Evolutionary conservation across 108 stramenopile species (phyloP).

Genomic region (Cyclotella atomus): DNA sequence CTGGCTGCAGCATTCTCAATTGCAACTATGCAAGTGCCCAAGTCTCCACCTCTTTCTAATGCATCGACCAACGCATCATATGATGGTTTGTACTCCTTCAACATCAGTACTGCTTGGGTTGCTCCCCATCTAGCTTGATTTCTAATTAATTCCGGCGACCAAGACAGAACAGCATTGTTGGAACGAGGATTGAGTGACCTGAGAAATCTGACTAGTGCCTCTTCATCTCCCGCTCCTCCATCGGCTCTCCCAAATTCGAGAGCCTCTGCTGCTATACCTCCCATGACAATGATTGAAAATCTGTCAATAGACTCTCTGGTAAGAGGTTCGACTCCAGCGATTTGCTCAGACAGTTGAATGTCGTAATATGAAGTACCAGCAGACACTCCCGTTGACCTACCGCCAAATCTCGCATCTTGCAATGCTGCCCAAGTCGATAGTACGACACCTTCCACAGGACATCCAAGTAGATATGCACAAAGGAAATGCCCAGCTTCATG

Average conservation of each 20-base stretch:
- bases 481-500: conserved; percentile 97
- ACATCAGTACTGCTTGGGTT: conserved; percentile 73
- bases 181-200: conserved; percentile 52
- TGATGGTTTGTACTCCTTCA: conserved; percentile 77
- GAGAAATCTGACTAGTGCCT: conserved; percentile 80
- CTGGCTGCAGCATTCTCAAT: conserved; percentile 81
- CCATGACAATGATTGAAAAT: conserved; percentile 93
- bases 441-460: conserved; percentile 92
- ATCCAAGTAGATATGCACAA: conserved; percentile 91
- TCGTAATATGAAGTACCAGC: conserved; percentile 94
- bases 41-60: conserved; percentile 73
- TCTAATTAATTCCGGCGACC: conserved; percentile 60
- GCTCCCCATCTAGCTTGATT: conserved; percentile 92
- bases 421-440: conserved; percentile 83
- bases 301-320: conserved; percentile 88
- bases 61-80: conserved; percentile 88
- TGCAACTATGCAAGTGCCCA: conserved; percentile 85
- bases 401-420: conserved; percentile 76
- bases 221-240: conserved; percentile 93
- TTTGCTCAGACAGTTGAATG: conserved; percentile 70
- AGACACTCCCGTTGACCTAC: conserved; percentile 53
- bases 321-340: conserved; percentile 57
- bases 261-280: conserved; percentile 95
- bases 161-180: conserved; percentile 60
- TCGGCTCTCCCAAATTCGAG: conserved; percentile 80